Evolutionary conservation across 495 filamentous ascomycete genomes (phyloP).

Genomic region (Annulohypoxylon bovei): DNA sequence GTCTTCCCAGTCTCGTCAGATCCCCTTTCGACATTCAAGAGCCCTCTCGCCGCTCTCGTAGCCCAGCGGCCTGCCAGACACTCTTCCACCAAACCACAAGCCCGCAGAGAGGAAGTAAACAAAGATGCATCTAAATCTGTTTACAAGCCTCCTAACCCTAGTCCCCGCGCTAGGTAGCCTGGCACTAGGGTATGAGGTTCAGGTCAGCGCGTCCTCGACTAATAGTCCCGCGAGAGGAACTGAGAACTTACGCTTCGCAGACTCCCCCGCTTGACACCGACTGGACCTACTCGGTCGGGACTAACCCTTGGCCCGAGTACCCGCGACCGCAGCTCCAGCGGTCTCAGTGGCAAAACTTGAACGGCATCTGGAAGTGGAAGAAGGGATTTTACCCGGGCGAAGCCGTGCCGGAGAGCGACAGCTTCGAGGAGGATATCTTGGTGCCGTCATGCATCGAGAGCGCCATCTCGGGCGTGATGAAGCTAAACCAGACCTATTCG

Average conservation of each 20-base stretch:
- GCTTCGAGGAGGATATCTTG: conserved; percentile 60
- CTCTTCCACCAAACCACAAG: conserved; percentile 9
- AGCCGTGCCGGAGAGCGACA: conserved; percentile 33
- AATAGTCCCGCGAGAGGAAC: not conserved
- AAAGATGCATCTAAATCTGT: conserved; percentile 25
- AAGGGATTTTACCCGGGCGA: conserved; percentile 54
- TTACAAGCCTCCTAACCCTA: conserved; percentile 28
- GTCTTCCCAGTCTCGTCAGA: conserved; percentile 13
- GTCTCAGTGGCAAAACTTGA: conserved; percentile 68
- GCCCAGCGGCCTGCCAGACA: conserved; percentile 12
- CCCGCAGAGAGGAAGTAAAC: conserved; percentile 21
- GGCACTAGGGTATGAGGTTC: conserved; percentile 46
- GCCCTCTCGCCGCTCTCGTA: conserved; percentile 1
- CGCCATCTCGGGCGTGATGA: conserved; percentile 62
- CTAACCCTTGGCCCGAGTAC: conserved; percentile 73
- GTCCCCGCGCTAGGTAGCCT: conserved; percentile 25
- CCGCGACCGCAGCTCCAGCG: conserved; percentile 70
- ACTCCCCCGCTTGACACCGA: conserved; percentile 64
- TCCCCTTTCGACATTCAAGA: conserved; percentile 14
- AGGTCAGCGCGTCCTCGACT: conserved; percentile 30
- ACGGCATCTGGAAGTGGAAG: conserved; percentile 74
- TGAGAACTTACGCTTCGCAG: conserved; percentile 24
- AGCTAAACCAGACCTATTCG: conserved; percentile 59
- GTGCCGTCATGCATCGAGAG: conserved; percentile 73
- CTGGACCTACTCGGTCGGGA: conserved; percentile 71